Percentiles rank a stretch among this genome's conserved stretches.
Conservation (phyloP, 768 basidiomycete species). For the Trametopsis cervina region DNA sequence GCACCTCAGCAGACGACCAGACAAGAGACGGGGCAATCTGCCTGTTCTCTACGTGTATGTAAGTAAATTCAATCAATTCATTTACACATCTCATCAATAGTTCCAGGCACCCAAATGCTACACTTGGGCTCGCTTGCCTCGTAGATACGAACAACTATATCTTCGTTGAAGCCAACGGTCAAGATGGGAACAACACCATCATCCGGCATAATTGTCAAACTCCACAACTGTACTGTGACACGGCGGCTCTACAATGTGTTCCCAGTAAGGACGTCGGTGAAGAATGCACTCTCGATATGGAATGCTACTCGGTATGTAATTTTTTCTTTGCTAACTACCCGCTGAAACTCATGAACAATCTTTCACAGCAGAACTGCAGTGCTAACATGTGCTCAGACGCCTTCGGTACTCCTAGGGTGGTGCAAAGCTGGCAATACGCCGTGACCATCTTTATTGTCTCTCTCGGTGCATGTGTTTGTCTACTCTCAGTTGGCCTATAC, state of each 20-base stretch:
- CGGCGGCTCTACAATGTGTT: constrained; percentile 35
- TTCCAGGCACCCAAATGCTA: constrained; percentile 48
- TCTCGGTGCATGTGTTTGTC: constrained; percentile 27
- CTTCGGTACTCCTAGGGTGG: constrained; percentile 30
- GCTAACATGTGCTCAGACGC: constrained; percentile 24
- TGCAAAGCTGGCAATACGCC: constrained; percentile 40
- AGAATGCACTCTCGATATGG: constrained; percentile 43
- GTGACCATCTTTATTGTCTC: constrained; percentile 31
- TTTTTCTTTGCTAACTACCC: background rate
- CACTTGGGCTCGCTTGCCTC: constrained; percentile 44
- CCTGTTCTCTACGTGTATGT: constrained; percentile 53
- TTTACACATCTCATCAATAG: background rate
- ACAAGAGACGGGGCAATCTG: constrained; percentile 54
- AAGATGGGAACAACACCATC: constrained; percentile 41
- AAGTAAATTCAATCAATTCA: constrained; percentile 16
- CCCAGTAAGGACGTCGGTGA: constrained; percentile 34
- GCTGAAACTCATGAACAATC: background rate
- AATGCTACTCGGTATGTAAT: constrained; percentile 39
- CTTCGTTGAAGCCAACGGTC: constrained; percentile 33
- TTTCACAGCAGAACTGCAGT: constrained; percentile 26
- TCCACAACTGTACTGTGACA: constrained; percentile 49
- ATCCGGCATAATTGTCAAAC: constrained; percentile 52
- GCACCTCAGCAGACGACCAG: constrained; percentile 30
- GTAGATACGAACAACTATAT: constrained; percentile 47
- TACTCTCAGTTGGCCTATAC: background rate